Evolutionary conservation across 2,329 filamentous ascomycete species (phyloP).

Genomic region (Fusarium tuaranense): DNA sequence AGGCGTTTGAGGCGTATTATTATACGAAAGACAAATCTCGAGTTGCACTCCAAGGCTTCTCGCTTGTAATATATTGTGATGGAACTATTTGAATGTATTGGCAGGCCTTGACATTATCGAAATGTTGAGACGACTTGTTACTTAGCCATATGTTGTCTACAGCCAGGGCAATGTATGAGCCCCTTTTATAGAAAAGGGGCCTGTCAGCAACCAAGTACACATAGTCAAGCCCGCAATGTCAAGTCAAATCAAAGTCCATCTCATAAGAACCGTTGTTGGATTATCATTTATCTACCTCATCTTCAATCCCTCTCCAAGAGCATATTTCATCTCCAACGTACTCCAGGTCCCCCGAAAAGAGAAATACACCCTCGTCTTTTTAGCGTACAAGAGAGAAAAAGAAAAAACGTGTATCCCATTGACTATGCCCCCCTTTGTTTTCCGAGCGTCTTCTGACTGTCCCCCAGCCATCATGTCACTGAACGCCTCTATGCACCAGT

Average conservation of each 20-base stretch:
- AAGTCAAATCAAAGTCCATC: not conserved
- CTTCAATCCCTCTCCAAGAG: not conserved
- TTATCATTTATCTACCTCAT: constrained; percentile 18
- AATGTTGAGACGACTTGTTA: not conserved
- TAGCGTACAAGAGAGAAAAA: constrained; percentile 25
- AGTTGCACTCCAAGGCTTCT: not conserved
- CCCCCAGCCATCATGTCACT: not conserved
- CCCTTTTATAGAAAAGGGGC: not conserved
- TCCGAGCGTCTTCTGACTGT: not conserved
- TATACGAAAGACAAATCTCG: not conserved
- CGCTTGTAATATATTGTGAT: not conserved
- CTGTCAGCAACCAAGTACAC: not conserved
- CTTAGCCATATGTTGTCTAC: not conserved
- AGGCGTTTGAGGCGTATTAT: constrained; percentile 47
- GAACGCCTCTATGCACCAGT: constrained; percentile 67
- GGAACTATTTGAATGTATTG: not conserved
- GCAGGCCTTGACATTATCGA: not conserved
- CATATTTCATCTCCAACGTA: constrained; percentile 12
- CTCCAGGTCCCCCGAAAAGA: constrained; percentile 4
- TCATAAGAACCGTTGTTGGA: not conserved
- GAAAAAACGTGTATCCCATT: constrained; percentile 25
- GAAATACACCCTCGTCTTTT: constrained; percentile 23
- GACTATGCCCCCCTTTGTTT: constrained; percentile 14
- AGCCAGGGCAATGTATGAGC: not conserved
- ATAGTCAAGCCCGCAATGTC: not conserved